Evolutionary conservation across 176 grass and related monocot genomes (phyloP).

Genomic region (Triticum urartu): DNA sequence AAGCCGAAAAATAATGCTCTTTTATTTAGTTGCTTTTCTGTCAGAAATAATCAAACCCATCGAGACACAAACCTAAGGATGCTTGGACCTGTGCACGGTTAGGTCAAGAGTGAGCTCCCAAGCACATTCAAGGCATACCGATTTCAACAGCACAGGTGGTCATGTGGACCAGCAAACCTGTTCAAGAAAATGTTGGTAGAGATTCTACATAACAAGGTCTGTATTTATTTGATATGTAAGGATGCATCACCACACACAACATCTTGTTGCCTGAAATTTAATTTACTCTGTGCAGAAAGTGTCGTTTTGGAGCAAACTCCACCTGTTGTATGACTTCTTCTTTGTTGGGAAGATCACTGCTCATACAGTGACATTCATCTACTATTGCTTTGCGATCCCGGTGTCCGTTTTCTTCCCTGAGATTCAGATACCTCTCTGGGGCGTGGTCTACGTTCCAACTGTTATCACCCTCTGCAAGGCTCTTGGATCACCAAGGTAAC

Average conservation of each 20-base stretch:
- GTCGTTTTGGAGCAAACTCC: slow-evolving; percentile 60
- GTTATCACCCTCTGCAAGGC: slow-evolving; percentile 81
- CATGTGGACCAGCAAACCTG: slow-evolving; percentile 85
- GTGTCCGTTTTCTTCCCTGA: slow-evolving; percentile 71
- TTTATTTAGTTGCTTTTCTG: slow-evolving; percentile 11
- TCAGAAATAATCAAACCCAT: neutral
- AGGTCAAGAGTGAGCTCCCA: slow-evolving; percentile 92
- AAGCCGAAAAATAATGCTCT: neutral
- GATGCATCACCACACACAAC: neutral
- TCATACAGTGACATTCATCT: slow-evolving; percentile 80
- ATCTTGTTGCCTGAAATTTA: slow-evolving; percentile 14
- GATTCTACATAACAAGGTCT: slow-evolving; percentile 61
- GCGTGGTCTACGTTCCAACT: slow-evolving; percentile 41
- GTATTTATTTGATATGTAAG: neutral
- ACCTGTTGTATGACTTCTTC: slow-evolving; percentile 88
- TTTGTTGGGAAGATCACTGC: slow-evolving; percentile 63
- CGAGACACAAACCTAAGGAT: slow-evolving; percentile 9
- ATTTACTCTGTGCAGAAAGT: slow-evolving; percentile 46
- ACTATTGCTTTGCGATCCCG: slow-evolving; percentile 62
- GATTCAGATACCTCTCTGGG: slow-evolving; percentile 63
- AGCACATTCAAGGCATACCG: slow-evolving; percentile 93
- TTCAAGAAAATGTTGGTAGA: slow-evolving; percentile 82
- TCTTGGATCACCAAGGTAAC: slow-evolving; percentile 82
- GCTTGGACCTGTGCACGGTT: neutral
- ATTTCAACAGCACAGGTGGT: slow-evolving; percentile 96